Evolutionary conservation across 2,329 filamentous ascomycete genomes (phyloP).

Genomic region (Colletotrichum limetticola): DNA sequence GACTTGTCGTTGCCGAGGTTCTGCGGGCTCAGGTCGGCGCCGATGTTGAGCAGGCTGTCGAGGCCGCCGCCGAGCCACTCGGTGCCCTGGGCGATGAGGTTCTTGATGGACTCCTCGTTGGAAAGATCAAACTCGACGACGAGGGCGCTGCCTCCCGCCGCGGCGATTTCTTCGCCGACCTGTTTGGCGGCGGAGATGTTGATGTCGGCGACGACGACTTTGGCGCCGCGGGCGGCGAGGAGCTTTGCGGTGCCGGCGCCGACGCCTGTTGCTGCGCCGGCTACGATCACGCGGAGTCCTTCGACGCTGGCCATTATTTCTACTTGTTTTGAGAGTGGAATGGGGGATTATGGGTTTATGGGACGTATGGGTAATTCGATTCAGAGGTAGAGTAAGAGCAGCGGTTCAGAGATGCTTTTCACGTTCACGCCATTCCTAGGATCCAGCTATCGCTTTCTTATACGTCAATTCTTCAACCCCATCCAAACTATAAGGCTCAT

Average conservation of each 20-base stretch:
- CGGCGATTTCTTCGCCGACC: background rate
- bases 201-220: conserved; percentile 14
- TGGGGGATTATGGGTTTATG: too few species aligned
- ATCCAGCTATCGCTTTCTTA: background rate
- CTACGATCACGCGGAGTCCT: conserved; percentile 12
- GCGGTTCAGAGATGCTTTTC: too few species aligned
- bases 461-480: background rate
- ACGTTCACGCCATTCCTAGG: too few species aligned
- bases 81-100: background rate
- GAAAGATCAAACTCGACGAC: conserved; percentile 15
- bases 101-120: conserved; percentile 9
- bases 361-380: too few species aligned
- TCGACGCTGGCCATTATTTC: conserved; percentile 16
- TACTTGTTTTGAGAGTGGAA: too few species aligned
- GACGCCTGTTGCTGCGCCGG: conserved; percentile 12
- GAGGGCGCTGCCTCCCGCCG: background rate
- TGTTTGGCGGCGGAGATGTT: conserved; percentile 16
- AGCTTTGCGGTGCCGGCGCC: conserved; percentile 14
- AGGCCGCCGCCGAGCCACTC: conserved; percentile 17
- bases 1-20: conserved; percentile 1
- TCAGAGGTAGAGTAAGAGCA: too few species aligned
- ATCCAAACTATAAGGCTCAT: background rate
- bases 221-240: conserved; percentile 13
- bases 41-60: conserved; percentile 20
- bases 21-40: conserved; percentile 13